Evolutionary conservation across 768 basidiomycete genomes (phyloP), one percentile per base, ranked within the genome.

Genomic region (Suillus variegatus): DNA sequence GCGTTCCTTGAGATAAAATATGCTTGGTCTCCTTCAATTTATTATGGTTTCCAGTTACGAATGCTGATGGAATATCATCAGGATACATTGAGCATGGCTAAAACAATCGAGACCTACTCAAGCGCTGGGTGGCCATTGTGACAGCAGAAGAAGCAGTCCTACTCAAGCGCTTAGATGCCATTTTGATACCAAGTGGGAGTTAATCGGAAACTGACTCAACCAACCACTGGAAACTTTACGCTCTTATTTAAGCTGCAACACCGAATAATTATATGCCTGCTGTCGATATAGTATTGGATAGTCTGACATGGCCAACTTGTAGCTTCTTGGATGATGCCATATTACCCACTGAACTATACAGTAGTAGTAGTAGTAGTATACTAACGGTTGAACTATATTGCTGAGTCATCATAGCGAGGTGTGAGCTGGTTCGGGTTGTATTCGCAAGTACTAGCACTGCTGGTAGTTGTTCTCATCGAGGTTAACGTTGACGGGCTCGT

Each of bases 21-120:
- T 86, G 85, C 71, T 87, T 86, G 66, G 96, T 94, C 79, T 99
- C 97, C 65, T 82, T 85, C 35, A 99, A 82, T 76, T 99, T 99
- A 81, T 95, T 94, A 22, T 89, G 86, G 74, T 99, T 98, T 35
- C 95, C 94, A 0, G 97, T 98, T 20, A 98, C 94, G 75, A 98
- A 97, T 32, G 91, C 95, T 97, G 63, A 25, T 60, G 41, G n/a
- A 14, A 66, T 6, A 22, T 51, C 16, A 36, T 77, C 57, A 75
- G 54, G 60, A 38, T 13, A 14, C n/a, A 16, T 28, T 43, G 44
- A 13, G 14, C 47, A 44, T n/a, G 5, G 16, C 36, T 51, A 10
- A 12, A 35, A 12, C 41, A 35, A 47, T 22, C 35, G 28, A 20
- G n/a, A 61, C 71, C 28, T 67, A 76, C 75, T 77, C 35, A 78